A percentile compares a stretch with the other conserved stretches of the same genome.
Conservation (phyloP, 805 yeast genomes). For the Sugiyamaella americana region DNA sequence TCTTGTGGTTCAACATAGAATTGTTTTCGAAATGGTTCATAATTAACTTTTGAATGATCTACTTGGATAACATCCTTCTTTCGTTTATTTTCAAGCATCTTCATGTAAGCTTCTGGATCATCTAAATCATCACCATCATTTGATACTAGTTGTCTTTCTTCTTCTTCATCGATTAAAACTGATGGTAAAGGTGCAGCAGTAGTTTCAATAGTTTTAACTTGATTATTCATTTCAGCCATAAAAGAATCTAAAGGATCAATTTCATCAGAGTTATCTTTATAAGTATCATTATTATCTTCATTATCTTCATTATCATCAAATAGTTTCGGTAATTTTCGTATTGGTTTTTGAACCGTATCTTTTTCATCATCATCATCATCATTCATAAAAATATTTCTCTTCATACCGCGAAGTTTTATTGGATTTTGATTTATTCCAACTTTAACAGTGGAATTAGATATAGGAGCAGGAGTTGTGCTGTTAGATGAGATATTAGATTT, state of each 20-base stretch:
- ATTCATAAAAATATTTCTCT: background rate
- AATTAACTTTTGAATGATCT: slow-evolving; percentile 40
- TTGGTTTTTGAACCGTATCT: background rate
- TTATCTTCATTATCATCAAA: background rate
- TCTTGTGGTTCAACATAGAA: slow-evolving; percentile 62
- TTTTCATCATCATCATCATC: background rate
- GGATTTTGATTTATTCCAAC: background rate
- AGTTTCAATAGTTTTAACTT: background rate
- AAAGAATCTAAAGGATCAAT: slow-evolving; percentile 45
- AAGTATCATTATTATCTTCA: slow-evolving; percentile 1
- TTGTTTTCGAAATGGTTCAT: slow-evolving; percentile 51
- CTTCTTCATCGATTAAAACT: slow-evolving; percentile 6
- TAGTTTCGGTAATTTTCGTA: background rate
- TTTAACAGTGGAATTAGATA: background rate
- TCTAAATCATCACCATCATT: slow-evolving; percentile 28
- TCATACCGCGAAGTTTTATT: background rate
- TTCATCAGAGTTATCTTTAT: slow-evolving; percentile 26
- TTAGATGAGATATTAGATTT: no score
- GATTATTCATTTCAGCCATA: slow-evolving; percentile 32
- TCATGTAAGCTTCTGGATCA: slow-evolving; percentile 30
- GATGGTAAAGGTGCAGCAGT: background rate
- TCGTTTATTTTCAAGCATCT: slow-evolving; percentile 34
- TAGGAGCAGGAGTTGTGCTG: background rate
- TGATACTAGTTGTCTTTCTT: slow-evolving; percentile 20
- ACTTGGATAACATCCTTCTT: slow-evolving; percentile 47